A percentile compares a stretch with the other conserved stretches of the same genome.
Conservation (phyloP, 257 asterid species). For the Przewalskia tangutica region DNA sequence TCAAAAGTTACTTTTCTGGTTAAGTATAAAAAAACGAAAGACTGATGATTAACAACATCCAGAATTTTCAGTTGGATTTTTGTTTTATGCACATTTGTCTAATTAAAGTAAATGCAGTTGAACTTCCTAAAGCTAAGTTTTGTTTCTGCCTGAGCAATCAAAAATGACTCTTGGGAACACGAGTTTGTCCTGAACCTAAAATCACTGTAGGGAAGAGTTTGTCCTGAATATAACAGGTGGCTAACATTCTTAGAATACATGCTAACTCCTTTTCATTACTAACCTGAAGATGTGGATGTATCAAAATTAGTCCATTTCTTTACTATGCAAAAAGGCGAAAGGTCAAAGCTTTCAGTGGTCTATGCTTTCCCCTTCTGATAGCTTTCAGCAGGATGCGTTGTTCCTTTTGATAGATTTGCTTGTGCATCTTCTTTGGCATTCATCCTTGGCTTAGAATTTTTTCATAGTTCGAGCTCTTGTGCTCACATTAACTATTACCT, state of each 20-base stretch:
- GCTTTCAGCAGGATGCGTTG: neutral
- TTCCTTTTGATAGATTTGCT: neutral
- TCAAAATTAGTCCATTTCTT: neutral
- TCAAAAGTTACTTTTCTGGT: neutral
- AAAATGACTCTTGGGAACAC: neutral
- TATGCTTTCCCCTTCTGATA: neutral
- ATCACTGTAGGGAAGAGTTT: neutral
- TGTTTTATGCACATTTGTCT: neutral
- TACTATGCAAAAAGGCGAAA: neutral
- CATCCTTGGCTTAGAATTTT: neutral
- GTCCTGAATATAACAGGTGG: neutral
- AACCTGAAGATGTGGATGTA: neutral
- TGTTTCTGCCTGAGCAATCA: neutral
- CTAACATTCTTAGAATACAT: neutral
- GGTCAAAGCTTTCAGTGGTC: neutral
- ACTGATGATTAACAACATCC: neutral
- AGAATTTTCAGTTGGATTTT: neutral
- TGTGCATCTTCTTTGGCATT: neutral
- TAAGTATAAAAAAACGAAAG: neutral
- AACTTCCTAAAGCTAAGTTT: neutral
- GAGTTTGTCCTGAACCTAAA: neutral
- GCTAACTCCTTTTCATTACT: neutral
- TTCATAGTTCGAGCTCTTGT: neutral
- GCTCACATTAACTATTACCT: neutral
- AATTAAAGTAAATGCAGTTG: neutral